These are phyloP conservation scores for Hebeloma cylindrosporum DNA, from an alignment of 768 basidiomycete species.

Conservation along the genomic window DNA sequence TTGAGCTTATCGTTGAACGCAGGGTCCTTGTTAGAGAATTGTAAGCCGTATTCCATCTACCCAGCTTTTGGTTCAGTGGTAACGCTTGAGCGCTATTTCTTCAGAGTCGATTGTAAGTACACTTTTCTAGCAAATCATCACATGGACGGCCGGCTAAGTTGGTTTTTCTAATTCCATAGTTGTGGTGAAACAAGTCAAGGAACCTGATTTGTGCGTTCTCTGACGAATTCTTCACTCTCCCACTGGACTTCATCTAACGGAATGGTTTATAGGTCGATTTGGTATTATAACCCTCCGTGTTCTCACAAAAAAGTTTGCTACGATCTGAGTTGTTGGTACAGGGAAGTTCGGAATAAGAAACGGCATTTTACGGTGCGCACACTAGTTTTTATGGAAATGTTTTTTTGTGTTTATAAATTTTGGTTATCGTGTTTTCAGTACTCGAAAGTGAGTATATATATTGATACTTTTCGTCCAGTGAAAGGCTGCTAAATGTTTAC, in stretches of 20 bases:
- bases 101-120: slow-evolving; percentile 69
- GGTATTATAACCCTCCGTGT: slow-evolving; percentile 45
- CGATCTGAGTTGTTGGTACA: slow-evolving; percentile 26
- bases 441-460: slow-evolving; percentile 19
- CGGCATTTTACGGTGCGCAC: slow-evolving; percentile 77
- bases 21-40: slow-evolving; percentile 75
- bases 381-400: background rate
- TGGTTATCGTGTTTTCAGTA: slow-evolving; percentile 19
- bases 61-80: background rate
- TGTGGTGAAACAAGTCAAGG: slow-evolving; percentile 69
- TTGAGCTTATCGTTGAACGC: background rate
- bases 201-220: slow-evolving; percentile 73
- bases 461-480: background rate
- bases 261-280: slow-evolving; percentile 67
- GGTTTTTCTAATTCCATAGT: slow-evolving; percentile 36
- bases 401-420: slow-evolving; percentile 4
- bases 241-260: background rate
- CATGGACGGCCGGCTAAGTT: background rate
- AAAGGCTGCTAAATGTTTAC: background rate
- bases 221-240: background rate
- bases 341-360: slow-evolving; percentile 88
- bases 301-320: background rate
- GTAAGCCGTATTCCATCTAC: slow-evolving; percentile 43
- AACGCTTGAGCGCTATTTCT: background rate
- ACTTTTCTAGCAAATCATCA: background rate